These are phyloP conservation scores for Geotrichum restrictum DNA, from an alignment of 1,139 yeast genomes.

Conservation along the genomic window DNA sequence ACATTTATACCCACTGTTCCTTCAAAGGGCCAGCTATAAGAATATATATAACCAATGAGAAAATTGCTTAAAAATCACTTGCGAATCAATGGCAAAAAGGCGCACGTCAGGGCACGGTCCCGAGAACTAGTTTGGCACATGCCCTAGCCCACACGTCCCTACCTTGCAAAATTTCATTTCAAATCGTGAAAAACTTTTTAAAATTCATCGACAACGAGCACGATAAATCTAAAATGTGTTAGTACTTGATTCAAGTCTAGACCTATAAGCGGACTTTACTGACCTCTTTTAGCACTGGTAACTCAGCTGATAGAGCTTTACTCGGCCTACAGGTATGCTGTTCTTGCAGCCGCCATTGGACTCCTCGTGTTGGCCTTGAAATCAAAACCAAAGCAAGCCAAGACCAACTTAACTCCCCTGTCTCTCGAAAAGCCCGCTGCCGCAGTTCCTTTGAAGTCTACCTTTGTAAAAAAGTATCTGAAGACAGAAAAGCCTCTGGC, in stretches of 20 bases:
- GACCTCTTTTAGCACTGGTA: neutral
- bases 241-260: neutral
- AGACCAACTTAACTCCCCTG: neutral
- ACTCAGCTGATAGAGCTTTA: conserved; percentile 1
- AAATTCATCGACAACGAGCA: neutral
- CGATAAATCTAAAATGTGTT: neutral
- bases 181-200: neutral
- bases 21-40: neutral
- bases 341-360: conserved; percentile 6
- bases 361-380: conserved; percentile 2
- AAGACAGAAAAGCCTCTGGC: conserved; percentile 29
- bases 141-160: neutral
- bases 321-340: neutral
- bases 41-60: neutral
- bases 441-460: neutral
- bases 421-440: neutral
- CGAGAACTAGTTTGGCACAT: no score
- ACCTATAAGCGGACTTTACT: no score
- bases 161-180: neutral
- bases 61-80: neutral
- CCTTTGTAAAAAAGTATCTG: neutral
- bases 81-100: no score
- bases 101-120: no score
- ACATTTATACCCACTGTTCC: no score
- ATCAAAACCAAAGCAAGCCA: neutral